Evolutionary conservation across 805 yeast species (phyloP), one percentile per base, ranked within the genome.

Genomic region (Ogataea siamensis): DNA sequence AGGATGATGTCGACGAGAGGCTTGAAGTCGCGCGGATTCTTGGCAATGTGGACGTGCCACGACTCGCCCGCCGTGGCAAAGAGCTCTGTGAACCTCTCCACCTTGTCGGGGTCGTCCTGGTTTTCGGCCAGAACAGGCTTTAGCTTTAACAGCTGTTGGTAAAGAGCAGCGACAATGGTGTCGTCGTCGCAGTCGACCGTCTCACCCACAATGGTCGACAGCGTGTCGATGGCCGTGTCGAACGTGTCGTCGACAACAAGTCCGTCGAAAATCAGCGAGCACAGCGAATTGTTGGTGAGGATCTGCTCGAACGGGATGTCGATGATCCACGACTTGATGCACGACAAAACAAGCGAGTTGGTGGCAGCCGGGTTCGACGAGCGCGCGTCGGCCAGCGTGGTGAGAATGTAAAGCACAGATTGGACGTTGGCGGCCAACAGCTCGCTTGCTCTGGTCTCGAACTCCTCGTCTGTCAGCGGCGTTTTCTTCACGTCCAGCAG

Each of bases 11-110:
- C 80, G 13, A 89, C 89, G 52, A 93, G 64, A 1, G 84, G 83
- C 46, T 75, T 73, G 64, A 85, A 89, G 30, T 74, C 73, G 30
- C 62, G 63, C 0, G 97, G 93, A 37, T 73, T 67, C 50, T 78
- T 78, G 5, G 91, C 87, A 34, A 93, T 78, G 22, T 85, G 68
- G 22, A 85, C 84, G 61, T 87, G 93, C 99, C 99, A 93, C 2
- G 95, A 75, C 63, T 88, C 97, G 40, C 95, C 96, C 2, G 97
- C 95, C 51, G 88, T 95, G 5, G 88, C 85, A 58, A 84, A 86
- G 28, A 93, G 59, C 53, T 93, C 72, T 0, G 95, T 76, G 37
- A 85, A 65, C 10, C 84, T 78, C 40, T 80, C 81, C 53, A 84
- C 73, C 25, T 73, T 70, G 23, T 83, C 93, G 1, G 75, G 70